Conservation (phyloP, 768 basidiomycete genomes). For the Russula dissimulans region DNA sequence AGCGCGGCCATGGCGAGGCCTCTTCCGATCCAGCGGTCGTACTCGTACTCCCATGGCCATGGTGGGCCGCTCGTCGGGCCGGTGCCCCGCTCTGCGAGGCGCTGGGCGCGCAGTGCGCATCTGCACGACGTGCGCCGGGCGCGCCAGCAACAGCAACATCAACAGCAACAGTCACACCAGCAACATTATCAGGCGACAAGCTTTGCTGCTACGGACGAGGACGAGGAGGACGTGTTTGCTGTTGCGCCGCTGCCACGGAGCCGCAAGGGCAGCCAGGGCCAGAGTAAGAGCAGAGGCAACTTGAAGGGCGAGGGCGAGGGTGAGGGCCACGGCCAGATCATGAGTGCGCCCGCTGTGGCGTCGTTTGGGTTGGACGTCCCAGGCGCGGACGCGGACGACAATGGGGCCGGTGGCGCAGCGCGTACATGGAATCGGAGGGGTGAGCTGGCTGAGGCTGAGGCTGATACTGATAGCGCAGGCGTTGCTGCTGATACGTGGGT, state of each 20-base stretch:
- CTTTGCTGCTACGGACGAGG: not conserved
- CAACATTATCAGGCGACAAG: too few species aligned
- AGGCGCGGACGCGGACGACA: too few species aligned
- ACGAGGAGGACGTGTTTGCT: not conserved
- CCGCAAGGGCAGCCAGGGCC: too few species aligned
- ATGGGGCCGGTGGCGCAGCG: not conserved
- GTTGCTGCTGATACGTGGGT: slow-evolving; percentile 12
- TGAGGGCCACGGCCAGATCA: not conserved
- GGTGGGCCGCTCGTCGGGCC: slow-evolving; percentile 24
- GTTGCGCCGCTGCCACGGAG: not conserved
- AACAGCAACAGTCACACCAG: not conserved
- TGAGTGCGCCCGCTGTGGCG: not conserved
- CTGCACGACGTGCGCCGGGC: slow-evolving; percentile 47
- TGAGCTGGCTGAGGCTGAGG: not conserved
- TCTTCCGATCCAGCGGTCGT: slow-evolving; percentile 34
- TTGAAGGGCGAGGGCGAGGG: not conserved
- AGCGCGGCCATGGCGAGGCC: slow-evolving; percentile 9
- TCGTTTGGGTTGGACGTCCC: not conserved
- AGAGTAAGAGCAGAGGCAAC: not conserved
- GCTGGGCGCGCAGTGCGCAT: slow-evolving; percentile 60
- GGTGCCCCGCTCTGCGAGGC: slow-evolving; percentile 40
- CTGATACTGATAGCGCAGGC: not conserved
- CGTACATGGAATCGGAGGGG: not conserved
- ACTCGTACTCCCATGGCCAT: slow-evolving; percentile 36
- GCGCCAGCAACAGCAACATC: not conserved